Percentiles rank a stretch among this genome's conserved stretches.
Conservation (phyloP, 73 alveolate genomes). For the Breviolum minutum region DNA sequence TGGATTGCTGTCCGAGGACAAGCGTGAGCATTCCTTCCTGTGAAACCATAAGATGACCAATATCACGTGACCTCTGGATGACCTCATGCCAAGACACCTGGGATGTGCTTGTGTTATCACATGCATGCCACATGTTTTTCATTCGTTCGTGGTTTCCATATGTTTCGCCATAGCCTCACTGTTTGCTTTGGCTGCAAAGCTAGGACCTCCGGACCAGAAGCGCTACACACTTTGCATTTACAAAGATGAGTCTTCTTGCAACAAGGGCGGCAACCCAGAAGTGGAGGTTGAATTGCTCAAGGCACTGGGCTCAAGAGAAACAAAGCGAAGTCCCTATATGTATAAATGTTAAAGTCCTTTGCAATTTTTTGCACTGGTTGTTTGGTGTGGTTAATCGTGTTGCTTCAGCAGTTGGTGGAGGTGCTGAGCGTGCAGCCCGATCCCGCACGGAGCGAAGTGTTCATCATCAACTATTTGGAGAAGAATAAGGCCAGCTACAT, state of each 20-base stretch:
- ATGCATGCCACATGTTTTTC: too few species aligned
- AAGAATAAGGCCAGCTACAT: conserved; percentile 44
- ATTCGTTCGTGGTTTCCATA: neutral
- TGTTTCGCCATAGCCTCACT: neutral
- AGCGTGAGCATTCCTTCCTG: neutral
- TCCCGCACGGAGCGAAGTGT: conserved; percentile 81
- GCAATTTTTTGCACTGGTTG: too few species aligned
- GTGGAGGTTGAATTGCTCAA: conserved; percentile 69
- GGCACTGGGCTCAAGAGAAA: neutral
- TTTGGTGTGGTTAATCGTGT: too few species aligned
- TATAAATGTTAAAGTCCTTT: too few species aligned
- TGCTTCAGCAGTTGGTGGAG: neutral
- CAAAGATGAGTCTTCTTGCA: conserved; percentile 56
- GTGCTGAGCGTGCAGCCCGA: conserved; percentile 91
- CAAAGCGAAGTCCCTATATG: neutral
- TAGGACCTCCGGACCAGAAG: conserved; percentile 91
- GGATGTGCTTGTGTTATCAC: too few species aligned
- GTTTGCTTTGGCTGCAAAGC: neutral
- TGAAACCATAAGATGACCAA: neutral
- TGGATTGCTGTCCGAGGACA: conserved; percentile 86
- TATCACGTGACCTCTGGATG: too few species aligned
- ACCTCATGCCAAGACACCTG: neutral
- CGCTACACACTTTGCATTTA: conserved; percentile 74
- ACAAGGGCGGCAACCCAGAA: conserved; percentile 66
- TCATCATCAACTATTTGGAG: conserved; percentile 85